phyloP scores from a whole-genome alignment of 2,329 filamentous ascomycete species.

The Exophiala aquamarina region DNA sequence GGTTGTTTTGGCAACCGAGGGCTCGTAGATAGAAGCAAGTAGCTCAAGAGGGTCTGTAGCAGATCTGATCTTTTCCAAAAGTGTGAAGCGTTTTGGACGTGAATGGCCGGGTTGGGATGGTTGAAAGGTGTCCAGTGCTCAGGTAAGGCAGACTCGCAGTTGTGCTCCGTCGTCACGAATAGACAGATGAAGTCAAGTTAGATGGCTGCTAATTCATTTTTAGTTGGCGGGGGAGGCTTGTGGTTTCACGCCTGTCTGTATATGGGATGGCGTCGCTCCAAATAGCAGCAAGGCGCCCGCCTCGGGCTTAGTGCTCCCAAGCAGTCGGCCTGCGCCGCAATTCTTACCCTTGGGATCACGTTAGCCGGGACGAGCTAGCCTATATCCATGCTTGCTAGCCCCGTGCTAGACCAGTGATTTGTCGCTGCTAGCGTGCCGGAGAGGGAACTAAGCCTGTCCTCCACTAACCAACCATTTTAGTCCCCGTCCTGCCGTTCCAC shows the following conservation, averaged over 20 bases:
- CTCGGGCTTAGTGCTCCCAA: neutral
- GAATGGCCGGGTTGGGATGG: neutral
- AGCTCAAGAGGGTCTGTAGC: no score
- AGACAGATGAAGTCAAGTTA: conserved; percentile 1
- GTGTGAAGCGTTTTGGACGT: conserved; percentile 1
- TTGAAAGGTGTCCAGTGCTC: conserved; percentile 14
- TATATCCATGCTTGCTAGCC: no score
- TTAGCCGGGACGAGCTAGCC: no score
- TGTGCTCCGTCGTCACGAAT: no score
- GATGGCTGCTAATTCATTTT: neutral
- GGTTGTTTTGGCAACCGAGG: no score
- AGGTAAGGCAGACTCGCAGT: conserved; percentile 25
- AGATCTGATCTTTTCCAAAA: no score
- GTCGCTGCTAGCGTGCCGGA: no score
- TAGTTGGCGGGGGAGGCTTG: conserved; percentile 6
- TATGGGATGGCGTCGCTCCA: conserved; percentile 11
- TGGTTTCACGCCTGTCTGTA: conserved; percentile 17
- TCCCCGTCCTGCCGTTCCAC: conserved; percentile 11
- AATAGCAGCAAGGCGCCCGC: conserved; percentile 14
- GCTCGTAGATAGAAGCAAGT: no score
- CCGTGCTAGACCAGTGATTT: no score
- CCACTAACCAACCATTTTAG: conserved; percentile 11
- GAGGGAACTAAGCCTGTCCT: no score
- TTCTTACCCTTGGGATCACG: neutral
- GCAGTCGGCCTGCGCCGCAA: conserved; percentile 22